Evolutionary conservation across 371 early-diverging fungal species (phyloP).

Genomic region (Mortierella sp.): DNA sequence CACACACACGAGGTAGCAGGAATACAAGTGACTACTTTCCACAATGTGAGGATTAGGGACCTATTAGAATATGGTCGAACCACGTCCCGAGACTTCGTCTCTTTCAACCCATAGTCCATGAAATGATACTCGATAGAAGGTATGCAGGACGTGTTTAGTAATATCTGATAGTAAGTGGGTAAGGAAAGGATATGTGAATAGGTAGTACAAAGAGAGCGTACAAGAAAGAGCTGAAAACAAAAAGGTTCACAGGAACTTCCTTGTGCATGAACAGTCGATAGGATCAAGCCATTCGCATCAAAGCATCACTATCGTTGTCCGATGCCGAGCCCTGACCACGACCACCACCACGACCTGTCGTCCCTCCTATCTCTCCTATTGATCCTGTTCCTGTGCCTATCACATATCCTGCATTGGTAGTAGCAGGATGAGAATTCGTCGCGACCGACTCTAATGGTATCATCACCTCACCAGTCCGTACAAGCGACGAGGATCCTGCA

Average conservation of each 20-base stretch:
- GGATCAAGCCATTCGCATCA: not conserved
- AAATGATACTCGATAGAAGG: no score
- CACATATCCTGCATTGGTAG: not conserved
- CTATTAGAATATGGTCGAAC: no score
- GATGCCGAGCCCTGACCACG: not conserved
- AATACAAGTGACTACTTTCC: no score
- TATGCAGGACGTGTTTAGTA: no score
- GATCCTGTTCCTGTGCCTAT: not conserved
- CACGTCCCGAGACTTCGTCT: no score
- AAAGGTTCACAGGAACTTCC: not conserved
- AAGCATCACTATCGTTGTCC: not conserved
- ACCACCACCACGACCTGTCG: not conserved
- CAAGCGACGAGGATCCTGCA: not conserved
- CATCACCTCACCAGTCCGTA: not conserved
- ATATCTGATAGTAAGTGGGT: not conserved
- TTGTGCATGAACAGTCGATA: not conserved
- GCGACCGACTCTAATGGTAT: not conserved
- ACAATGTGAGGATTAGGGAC: no score
- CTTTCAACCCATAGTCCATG: no score
- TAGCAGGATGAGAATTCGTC: not conserved
- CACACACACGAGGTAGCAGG: no score
- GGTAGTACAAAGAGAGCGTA: not conserved
- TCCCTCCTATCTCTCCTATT: not conserved
- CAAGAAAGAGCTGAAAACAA: not conserved
- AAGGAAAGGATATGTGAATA: not conserved